Evolutionary conservation across 192 early-diverging fungal species (phyloP).

Genomic region (Coemansia sp.): DNA sequence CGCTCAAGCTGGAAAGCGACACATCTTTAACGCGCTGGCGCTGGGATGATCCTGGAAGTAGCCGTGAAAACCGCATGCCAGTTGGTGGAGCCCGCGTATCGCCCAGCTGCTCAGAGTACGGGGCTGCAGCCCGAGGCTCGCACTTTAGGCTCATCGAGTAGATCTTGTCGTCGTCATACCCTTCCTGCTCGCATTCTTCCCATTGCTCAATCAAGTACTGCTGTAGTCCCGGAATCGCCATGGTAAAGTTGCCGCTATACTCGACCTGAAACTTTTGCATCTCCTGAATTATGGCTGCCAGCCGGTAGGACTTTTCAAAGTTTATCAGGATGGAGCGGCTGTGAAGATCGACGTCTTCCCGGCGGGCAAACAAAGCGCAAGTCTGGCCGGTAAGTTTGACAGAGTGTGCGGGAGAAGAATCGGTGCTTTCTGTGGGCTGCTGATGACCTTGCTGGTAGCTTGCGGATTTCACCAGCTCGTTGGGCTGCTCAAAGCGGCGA

Average conservation of each 20-base stretch:
- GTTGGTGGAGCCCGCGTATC: slow-evolving; percentile 4
- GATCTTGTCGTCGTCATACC: slow-evolving; percentile 48
- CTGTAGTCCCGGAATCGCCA: slow-evolving; percentile 50
- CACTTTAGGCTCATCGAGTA: slow-evolving; percentile 40
- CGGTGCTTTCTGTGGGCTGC: neutral
- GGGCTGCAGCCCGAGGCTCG: slow-evolving; percentile 33
- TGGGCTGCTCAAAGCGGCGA: slow-evolving; percentile 36
- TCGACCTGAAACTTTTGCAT: slow-evolving; percentile 74
- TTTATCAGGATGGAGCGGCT: slow-evolving; percentile 64
- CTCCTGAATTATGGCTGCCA: slow-evolving; percentile 64
- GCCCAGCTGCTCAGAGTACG: neutral
- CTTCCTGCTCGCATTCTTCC: slow-evolving; percentile 27
- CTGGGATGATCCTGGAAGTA: slow-evolving; percentile 16
- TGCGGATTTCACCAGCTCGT: slow-evolving; percentile 5
- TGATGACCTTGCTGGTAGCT: neutral
- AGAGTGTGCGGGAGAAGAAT: neutral
- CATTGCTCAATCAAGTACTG: slow-evolving; percentile 52
- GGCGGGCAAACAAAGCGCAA: slow-evolving; percentile 33
- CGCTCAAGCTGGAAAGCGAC: neutral
- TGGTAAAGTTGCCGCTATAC: slow-evolving; percentile 59
- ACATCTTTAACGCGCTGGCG: slow-evolving; percentile 8
- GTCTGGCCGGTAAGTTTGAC: slow-evolving; percentile 45
- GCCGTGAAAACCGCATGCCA: slow-evolving; percentile 13
- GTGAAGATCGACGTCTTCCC: slow-evolving; percentile 32
- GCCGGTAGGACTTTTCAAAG: slow-evolving; percentile 74